Conservation (phyloP, 169 alveolate species). For the Eimeria sp. region DNA sequence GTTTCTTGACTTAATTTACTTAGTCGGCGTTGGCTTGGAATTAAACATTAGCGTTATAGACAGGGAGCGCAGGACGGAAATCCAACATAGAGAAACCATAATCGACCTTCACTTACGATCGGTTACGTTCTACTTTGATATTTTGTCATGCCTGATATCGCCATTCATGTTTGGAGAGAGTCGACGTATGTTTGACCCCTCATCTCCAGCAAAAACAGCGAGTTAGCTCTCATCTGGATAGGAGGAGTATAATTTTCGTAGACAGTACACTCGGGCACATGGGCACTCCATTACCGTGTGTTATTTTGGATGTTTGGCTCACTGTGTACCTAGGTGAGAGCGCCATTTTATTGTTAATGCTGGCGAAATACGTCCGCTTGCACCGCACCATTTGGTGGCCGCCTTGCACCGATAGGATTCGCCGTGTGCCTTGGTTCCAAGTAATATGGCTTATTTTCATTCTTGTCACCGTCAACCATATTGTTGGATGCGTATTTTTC, state of each 20-base stretch:
- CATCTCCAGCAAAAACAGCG: too few species aligned
- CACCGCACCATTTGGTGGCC: conserved; percentile 74
- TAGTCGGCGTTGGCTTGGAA: conserved; percentile 42
- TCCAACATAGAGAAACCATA: conserved; percentile 34
- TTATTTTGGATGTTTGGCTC: background rate
- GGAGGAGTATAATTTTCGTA: background rate
- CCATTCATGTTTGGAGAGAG: background rate
- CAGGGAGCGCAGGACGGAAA: conserved; percentile 48
- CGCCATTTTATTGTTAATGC: background rate
- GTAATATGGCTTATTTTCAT: conserved; percentile 56
- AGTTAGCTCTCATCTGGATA: background rate
- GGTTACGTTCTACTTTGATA: background rate
- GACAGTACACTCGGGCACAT: background rate
- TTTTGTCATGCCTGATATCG: conserved; percentile 40
- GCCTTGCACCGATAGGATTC: conserved; percentile 61
- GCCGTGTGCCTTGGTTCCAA: conserved; percentile 66
- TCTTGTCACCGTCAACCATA: conserved; percentile 47
- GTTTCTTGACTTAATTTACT: background rate
- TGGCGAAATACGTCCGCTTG: conserved; percentile 66
- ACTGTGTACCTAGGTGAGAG: conserved; percentile 29
- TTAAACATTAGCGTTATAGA: conserved; percentile 45
- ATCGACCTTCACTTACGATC: conserved; percentile 4
- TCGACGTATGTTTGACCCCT: conserved; percentile 7
- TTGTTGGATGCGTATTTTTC: conserved; percentile 55
- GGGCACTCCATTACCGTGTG: background rate